Evolutionary conservation across 192 early-diverging fungal genomes (phyloP).

Genomic region (Linnemannia elongata): DNA sequence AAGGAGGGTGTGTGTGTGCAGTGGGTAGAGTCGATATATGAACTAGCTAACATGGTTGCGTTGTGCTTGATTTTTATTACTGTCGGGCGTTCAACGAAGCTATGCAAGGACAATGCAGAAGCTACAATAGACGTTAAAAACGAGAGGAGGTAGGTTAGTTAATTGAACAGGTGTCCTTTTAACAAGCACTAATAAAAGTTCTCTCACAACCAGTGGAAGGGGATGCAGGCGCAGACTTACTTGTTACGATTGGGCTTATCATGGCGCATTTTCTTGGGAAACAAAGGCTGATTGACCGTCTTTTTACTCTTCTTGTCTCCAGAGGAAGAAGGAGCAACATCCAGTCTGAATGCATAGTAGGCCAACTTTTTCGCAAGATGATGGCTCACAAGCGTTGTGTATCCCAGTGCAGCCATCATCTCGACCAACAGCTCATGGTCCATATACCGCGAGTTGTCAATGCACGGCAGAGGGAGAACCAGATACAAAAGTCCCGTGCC

Average conservation of each 20-base stretch:
- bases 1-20: too few species aligned
- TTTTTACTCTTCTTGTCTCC: neutral
- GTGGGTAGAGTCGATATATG: neutral
- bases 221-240: conserved; percentile 7
- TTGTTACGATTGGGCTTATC: conserved; percentile 64
- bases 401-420: conserved; percentile 78
- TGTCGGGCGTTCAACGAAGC: neutral
- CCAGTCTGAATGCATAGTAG: conserved; percentile 77
- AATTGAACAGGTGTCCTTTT: neutral
- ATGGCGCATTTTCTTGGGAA: conserved; percentile 76
- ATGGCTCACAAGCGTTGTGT: conserved; percentile 63
- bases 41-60: neutral
- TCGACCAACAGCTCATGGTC: conserved; percentile 76
- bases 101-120: conserved; percentile 36
- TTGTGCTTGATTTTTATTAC: neutral
- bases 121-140: neutral
- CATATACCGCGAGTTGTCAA: conserved; percentile 89
- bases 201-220: neutral
- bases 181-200: too few species aligned
- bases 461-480: conserved; percentile 87
- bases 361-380: conserved; percentile 86
- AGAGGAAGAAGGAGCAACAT: neutral
- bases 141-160: neutral
- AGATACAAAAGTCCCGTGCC: conserved; percentile 75
- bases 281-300: conserved; percentile 20